A percentile compares a stretch with the other conserved stretches of the same genome.
Conservation (phyloP, 345 rosid species). For the Raphanus sativus region DNA sequence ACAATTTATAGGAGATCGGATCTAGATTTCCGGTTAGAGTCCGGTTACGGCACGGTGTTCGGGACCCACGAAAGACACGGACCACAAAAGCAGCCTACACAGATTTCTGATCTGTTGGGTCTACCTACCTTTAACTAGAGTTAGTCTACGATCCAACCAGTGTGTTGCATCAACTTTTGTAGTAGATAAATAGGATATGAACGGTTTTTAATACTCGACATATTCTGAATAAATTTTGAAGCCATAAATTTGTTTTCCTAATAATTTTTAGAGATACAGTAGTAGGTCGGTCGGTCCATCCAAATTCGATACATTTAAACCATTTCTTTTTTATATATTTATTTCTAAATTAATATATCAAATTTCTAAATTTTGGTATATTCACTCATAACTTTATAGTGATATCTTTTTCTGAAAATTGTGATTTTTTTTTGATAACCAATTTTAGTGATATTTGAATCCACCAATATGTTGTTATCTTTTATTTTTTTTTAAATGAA, state of each 20-base stretch:
- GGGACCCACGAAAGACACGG: conserved; percentile 19
- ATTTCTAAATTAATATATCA: not conserved
- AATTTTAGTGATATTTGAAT: not conserved
- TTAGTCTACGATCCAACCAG: not conserved
- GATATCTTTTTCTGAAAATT: not conserved
- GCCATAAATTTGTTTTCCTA: not conserved
- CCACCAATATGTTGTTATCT: not conserved
- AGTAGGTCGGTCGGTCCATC: not conserved
- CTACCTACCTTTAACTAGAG: conserved; percentile 22
- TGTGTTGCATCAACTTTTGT: not conserved
- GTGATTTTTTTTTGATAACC: too few relatives aligned
- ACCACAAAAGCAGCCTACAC: conserved; percentile 19
- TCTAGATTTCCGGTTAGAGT: conserved; percentile 2
- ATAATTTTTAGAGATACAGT: too few relatives aligned
- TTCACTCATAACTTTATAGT: not conserved
- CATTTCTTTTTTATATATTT: not conserved
- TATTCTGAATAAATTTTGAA: not conserved
- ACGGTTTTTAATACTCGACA: not conserved
- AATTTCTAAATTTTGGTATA: not conserved
- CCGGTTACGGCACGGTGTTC: conserved; percentile 13
- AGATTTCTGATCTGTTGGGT: conserved; percentile 10
- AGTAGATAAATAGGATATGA: not conserved
- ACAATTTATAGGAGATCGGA: conserved; percentile 20
- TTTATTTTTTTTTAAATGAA: not conserved
- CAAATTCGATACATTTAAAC: not conserved